Evolutionary conservation across 345 rosid genomes (phyloP), one percentile per base, ranked within the genome.

Genomic region (Chamaenerion angustifolium): DNA sequence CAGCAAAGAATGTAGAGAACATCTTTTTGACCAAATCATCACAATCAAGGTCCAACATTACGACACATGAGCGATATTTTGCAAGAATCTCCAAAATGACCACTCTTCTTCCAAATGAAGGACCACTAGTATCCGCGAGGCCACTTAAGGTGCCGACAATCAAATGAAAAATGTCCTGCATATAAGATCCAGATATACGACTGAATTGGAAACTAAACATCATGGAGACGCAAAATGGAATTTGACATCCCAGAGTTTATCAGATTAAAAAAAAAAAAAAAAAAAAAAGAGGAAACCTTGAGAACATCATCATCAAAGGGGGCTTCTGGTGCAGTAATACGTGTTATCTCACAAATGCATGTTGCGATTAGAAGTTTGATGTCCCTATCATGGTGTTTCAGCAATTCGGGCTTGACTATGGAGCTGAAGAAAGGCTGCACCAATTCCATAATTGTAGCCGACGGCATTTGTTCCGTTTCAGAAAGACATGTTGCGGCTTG

Each of bases 11-110:
- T 51, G 96, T 87, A 54, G 71, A 75, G 83, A 79, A 92, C 84
- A 92, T 85, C 73, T 87, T 73, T 64, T 82, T 77, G 66, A 92
- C 83, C 55, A 87, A 73, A 72, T 87, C 86, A 57, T 87, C 82
- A 58, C 96, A 87, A 78, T 87, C 98, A 53, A 92, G 94, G 79
- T 87, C 98, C 83, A 92, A 64, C 95, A 92, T 87, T 65, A 87
- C 95, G 56, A 87, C 82, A 63, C 96, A 92, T 45, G 96, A 92
- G 79, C 93, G 78, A 71, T 77, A 84, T 66, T 80, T 92, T 40
- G 98, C 95, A 68, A 87, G 76, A 50, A 90, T 92, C 80, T 87
- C 98, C 69, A 92, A 69, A 64, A 92, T 87, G 69, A 76, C 75
- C 64, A 84, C 94, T 68, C 88, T 78, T 79, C 95, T 80, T 61